Conservation (phyloP, 768 basidiomycete genomes). For the Butyriboletus loyo region DNA sequence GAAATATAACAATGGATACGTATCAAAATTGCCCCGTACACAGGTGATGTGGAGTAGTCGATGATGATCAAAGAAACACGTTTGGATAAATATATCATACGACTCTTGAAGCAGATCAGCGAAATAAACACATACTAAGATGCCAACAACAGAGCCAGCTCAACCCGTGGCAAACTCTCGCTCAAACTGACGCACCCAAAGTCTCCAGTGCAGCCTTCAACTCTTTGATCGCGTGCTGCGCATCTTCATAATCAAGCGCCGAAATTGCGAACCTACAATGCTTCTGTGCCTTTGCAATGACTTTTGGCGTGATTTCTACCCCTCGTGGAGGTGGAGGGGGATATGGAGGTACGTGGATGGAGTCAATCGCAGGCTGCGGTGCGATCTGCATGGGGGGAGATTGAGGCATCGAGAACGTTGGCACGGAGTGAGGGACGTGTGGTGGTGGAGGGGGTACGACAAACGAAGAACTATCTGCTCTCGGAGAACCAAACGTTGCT, state of each 20-base stretch:
- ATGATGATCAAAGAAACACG: neutral
- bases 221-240: slow-evolving; percentile 81
- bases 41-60: neutral
- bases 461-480: slow-evolving; percentile 2
- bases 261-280: slow-evolving; percentile 92
- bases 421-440: slow-evolving; percentile 4
- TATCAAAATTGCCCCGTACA: neutral
- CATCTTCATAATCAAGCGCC: slow-evolving; percentile 94
- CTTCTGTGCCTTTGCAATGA: slow-evolving; percentile 79
- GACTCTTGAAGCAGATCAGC: neutral
- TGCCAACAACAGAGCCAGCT: slow-evolving; percentile 4
- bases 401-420: slow-evolving; percentile 10
- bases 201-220: slow-evolving; percentile 69
- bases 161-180: neutral
- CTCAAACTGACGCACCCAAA: slow-evolving; percentile 48
- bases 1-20: neutral
- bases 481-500: slow-evolving; percentile 7
- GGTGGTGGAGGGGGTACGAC: slow-evolving; percentile 20
- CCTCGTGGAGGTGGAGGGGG: slow-evolving; percentile 21
- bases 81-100: neutral
- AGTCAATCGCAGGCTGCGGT: neutral
- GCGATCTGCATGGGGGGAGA: slow-evolving; percentile 22
- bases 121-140: slow-evolving; percentile 8
- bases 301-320: slow-evolving; percentile 55
- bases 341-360: slow-evolving; percentile 14